Evolutionary conservation across 148 eudicot species (phyloP).

Genomic region (Amaranthus palmeri): DNA sequence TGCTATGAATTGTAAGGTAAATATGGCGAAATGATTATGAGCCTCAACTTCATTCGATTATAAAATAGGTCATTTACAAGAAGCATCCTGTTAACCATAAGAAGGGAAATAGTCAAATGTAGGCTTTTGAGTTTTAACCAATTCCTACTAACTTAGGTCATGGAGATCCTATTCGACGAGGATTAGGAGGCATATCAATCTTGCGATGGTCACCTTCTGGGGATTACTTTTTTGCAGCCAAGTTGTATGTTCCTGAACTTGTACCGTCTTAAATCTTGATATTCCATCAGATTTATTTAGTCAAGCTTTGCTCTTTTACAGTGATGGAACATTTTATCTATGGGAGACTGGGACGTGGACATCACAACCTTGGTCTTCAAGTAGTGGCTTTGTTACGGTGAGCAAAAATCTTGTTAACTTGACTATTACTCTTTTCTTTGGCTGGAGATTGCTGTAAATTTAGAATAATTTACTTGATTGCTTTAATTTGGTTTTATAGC

Average conservation of each 20-base stretch:
- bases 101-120: too few relatives aligned
- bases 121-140: too few relatives aligned
- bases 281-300: slow-evolving; percentile 2
- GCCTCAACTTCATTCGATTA: too few relatives aligned
- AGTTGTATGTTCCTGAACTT: slow-evolving; percentile 51
- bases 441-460: neutral
- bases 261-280: neutral
- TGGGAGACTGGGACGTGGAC: slow-evolving; percentile 99
- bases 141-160: slow-evolving; percentile 41
- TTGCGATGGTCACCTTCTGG: slow-evolving; percentile 93
- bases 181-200: slow-evolving; percentile 83
- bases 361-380: slow-evolving; percentile 91
- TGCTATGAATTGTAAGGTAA: too few relatives aligned
- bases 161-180: slow-evolving; percentile 95
- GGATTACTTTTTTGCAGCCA: slow-evolving; percentile 92
- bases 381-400: slow-evolving; percentile 86
- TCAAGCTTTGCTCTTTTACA: slow-evolving; percentile 28
- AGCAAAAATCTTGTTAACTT: slow-evolving; percentile 21
- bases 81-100: too few relatives aligned
- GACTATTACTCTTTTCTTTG: neutral
- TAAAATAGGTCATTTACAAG: too few relatives aligned
- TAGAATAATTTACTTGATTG: neutral
- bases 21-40: too few relatives aligned
- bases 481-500: neutral
- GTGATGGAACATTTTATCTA: slow-evolving; percentile 95